Evolutionary conservation across 345 rosid genomes (phyloP).

Genomic region (Turritis glabra): DNA sequence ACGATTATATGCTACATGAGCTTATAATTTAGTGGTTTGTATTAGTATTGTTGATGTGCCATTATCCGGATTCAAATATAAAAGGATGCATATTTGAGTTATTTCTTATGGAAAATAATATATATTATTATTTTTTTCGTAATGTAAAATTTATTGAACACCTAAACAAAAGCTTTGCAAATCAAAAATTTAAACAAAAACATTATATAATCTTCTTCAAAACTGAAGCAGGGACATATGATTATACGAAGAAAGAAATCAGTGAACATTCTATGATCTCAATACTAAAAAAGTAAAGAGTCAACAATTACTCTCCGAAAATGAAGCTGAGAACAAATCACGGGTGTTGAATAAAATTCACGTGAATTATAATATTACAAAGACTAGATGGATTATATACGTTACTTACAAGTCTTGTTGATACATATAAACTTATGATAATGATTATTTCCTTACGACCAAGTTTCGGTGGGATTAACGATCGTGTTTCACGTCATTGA

Average conservation of each 20-base stretch:
- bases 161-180: background rate
- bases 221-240: background rate
- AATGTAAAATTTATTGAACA: background rate
- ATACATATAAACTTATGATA: background rate
- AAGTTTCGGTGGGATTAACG: slow-evolving; percentile 10
- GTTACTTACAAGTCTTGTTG: slow-evolving; percentile 5
- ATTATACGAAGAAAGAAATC: background rate
- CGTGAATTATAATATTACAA: slow-evolving; percentile 19
- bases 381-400: background rate
- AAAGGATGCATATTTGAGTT: background rate
- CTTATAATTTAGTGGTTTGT: background rate
- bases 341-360: slow-evolving; percentile 20
- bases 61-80: background rate
- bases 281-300: background rate
- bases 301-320: slow-evolving; percentile 24
- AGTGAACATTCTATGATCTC: background rate
- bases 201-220: too few species aligned
- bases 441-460: slow-evolving; percentile 5
- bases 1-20: background rate
- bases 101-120: background rate
- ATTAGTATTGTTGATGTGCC: background rate
- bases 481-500: slow-evolving; percentile 8
- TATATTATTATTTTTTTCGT: background rate
- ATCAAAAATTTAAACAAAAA: background rate
- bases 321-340: slow-evolving; percentile 29